These are phyloP conservation scores for Fraxinus platypoda DNA, from an alignment of 305 asterid species.

Conservation along the genomic window DNA sequence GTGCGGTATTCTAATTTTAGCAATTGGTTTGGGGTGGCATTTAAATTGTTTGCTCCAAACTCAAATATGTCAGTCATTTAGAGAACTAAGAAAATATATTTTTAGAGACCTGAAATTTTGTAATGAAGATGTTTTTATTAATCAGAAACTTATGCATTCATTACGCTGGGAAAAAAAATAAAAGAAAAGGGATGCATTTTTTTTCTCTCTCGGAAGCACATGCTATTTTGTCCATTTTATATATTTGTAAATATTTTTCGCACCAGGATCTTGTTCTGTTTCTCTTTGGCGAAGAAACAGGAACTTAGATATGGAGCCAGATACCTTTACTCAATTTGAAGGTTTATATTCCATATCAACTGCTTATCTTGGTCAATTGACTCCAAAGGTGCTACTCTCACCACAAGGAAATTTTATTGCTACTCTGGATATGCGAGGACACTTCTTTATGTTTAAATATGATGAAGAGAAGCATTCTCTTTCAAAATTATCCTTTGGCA, in stretches of 20 bases:
- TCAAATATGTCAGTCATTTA: constrained; percentile 12
- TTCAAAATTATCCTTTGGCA: constrained; percentile 39
- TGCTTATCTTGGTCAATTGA: constrained; percentile 41
- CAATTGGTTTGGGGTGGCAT: constrained; percentile 8
- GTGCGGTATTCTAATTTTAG: not conserved
- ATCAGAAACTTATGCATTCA: constrained; percentile 9
- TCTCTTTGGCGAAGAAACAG: constrained; percentile 67
- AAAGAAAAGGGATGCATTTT: not conserved
- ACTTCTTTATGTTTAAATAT: constrained; percentile 61
- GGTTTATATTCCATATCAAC: constrained; percentile 55
- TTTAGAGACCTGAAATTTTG: not conserved
- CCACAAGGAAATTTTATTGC: constrained; percentile 68
- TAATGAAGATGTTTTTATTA: constrained; percentile 15
- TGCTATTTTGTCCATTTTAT: constrained; percentile 4
- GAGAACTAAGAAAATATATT: constrained; percentile 8
- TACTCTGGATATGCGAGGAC: constrained; percentile 68
- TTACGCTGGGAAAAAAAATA: not conserved
- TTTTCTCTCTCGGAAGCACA: constrained; percentile 14
- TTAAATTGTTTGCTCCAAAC: not conserved
- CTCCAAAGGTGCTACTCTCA: constrained; percentile 78
- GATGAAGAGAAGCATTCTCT: constrained; percentile 54
- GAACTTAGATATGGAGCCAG: constrained; percentile 51
- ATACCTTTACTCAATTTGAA: constrained; percentile 52
- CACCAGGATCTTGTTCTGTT: constrained; percentile 59
- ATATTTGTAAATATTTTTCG: constrained; percentile 1